These are phyloP conservation scores for Russula virescens DNA, from an alignment of 768 basidiomycete species.

Conservation along the genomic window DNA sequence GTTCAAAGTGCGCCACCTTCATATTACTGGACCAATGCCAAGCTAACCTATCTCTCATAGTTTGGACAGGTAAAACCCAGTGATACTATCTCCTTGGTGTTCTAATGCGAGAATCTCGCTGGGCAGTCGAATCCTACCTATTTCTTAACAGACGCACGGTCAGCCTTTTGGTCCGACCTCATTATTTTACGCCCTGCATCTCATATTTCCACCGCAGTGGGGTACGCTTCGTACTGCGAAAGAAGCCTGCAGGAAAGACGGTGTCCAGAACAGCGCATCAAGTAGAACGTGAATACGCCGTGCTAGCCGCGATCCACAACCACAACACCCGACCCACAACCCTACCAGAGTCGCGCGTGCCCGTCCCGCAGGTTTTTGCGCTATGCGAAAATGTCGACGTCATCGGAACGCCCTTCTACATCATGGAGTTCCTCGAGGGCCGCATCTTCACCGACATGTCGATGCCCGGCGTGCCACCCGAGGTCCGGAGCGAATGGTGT, in stretches of 20 bases:
- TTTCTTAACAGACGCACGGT: slow-evolving; percentile 77
- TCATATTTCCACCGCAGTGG: slow-evolving; percentile 30
- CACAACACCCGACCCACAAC: slow-evolving; percentile 59
- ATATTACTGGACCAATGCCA: background rate
- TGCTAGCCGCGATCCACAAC: slow-evolving; percentile 69
- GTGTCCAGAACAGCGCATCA: slow-evolving; percentile 91
- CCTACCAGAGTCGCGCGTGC: slow-evolving; percentile 50
- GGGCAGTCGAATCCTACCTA: slow-evolving; percentile 92
- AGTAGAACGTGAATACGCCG: slow-evolving; percentile 87
- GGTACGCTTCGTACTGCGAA: slow-evolving; percentile 76
- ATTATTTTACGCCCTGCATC: background rate
- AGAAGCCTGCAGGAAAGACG: slow-evolving; percentile 86
- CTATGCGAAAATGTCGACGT: slow-evolving; percentile 75
- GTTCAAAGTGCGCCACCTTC: slow-evolving; percentile 63
- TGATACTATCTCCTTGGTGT: background rate
- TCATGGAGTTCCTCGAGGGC: slow-evolving; percentile 95
- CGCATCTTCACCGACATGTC: slow-evolving; percentile 85
- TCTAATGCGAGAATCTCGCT: background rate
- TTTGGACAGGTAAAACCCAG: slow-evolving; percentile 75
- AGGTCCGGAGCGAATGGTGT: slow-evolving; percentile 68
- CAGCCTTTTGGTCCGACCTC: slow-evolving; percentile 30
- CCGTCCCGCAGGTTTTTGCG: slow-evolving; percentile 78
- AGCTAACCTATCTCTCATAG: slow-evolving; percentile 34
- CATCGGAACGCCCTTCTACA: slow-evolving; percentile 87
- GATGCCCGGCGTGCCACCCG: slow-evolving; percentile 61